Evolutionary conservation across 441 rosid genomes (phyloP).

Genomic region (Populus hybrid): DNA sequence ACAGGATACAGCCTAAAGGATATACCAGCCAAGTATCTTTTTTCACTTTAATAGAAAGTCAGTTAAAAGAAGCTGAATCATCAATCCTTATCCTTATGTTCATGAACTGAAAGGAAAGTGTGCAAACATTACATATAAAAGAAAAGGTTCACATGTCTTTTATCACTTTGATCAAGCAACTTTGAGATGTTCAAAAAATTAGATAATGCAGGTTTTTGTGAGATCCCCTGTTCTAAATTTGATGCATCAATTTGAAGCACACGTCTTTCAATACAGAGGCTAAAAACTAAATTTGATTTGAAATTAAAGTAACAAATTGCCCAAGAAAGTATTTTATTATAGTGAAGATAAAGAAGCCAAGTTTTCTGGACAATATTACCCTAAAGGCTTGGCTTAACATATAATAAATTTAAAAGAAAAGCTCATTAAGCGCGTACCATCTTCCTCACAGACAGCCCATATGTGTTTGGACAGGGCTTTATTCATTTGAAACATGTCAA

Average conservation of each 20-base stretch:
- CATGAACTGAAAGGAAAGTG: background rate
- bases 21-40: background rate
- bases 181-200: background rate
- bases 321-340: no score
- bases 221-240: background rate
- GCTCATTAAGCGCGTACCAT: conserved; percentile 31
- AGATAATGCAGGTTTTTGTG: background rate
- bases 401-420: conserved; percentile 1
- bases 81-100: background rate
- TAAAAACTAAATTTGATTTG: background rate
- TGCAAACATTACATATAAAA: background rate
- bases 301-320: background rate
- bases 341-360: background rate
- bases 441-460: conserved; percentile 43
- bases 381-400: background rate
- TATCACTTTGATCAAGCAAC: background rate
- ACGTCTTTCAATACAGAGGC: background rate
- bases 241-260: background rate
- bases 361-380: background rate
- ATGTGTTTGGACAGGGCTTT: conserved; percentile 60
- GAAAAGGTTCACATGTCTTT: background rate
- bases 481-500: conserved; percentile 74
- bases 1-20: background rate
- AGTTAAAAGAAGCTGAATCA: background rate
- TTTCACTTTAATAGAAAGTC: background rate